These are phyloP conservation scores for Tranzscheliella williamsii DNA, from an alignment of 1,284 basidiomycete genomes.

Conservation along the genomic window DNA sequence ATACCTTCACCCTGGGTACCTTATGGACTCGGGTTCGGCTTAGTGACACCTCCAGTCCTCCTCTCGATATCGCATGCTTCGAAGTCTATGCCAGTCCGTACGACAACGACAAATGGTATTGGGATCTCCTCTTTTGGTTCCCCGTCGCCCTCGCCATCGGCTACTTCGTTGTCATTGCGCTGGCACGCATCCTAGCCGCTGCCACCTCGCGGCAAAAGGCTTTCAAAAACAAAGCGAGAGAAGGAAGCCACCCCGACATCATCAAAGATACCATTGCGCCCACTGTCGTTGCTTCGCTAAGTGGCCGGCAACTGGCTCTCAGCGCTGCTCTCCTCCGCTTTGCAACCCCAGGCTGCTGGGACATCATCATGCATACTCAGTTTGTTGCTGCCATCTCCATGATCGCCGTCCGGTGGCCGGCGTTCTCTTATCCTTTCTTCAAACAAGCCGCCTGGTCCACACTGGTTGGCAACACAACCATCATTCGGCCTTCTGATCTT, in stretches of 20 bases:
- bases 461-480: conserved; percentile 38
- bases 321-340: conserved; percentile 86
- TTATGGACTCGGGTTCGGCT: conserved; percentile 81
- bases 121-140: conserved; percentile 77
- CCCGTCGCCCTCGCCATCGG: conserved; percentile 75
- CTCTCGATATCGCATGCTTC: conserved; percentile 76
- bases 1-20: conserved; percentile 76
- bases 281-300: conserved; percentile 76
- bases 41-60: conserved; percentile 75
- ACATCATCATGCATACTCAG: conserved; percentile 89
- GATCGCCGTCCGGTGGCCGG: conserved; percentile 92
- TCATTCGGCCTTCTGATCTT: conserved; percentile 20
- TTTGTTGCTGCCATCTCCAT: conserved; percentile 75
- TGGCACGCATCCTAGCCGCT: conserved; percentile 67
- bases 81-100: conserved; percentile 80
- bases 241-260: conserved; percentile 47
- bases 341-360: conserved; percentile 87
- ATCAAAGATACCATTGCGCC: conserved; percentile 47
- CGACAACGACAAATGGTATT: conserved; percentile 69
- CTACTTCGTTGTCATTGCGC: conserved; percentile 78
- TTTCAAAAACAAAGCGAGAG: conserved; percentile 50
- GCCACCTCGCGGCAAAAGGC: conserved; percentile 26
- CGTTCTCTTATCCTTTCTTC: conserved; percentile 73
- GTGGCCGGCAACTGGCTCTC: conserved; percentile 81
- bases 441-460: conserved; percentile 62